A percentile compares a stretch with the other conserved stretches of the same genome.
phyloP scores from a whole-genome alignment of 2,329 filamentous ascomycete genomes.

The Setomelanomma holmii region DNA sequence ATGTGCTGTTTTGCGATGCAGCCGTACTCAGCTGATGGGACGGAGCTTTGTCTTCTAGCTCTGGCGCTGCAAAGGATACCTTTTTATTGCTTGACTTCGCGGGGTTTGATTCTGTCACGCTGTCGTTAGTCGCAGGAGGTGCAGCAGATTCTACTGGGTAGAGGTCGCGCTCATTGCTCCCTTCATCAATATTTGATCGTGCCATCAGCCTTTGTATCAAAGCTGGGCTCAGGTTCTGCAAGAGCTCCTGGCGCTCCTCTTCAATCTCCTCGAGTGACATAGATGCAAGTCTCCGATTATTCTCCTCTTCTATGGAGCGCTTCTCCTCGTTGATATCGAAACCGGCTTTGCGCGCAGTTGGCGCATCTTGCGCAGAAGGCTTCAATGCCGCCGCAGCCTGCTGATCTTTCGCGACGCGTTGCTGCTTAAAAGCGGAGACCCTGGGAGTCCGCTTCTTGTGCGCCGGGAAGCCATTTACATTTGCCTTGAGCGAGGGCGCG shows the following conservation, averaged over 20 bases:
- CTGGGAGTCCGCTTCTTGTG: slow-evolving; percentile 76
- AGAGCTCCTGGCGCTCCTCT: slow-evolving; percentile 79
- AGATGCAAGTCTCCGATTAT: slow-evolving; percentile 71
- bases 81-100: slow-evolving; percentile 33
- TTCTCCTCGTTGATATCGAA: slow-evolving; percentile 64
- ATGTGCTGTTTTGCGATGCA: background rate
- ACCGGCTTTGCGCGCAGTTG: slow-evolving; percentile 18
- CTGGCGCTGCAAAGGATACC: slow-evolving; percentile 42
- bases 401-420: slow-evolving; percentile 53
- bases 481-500: slow-evolving; percentile 65
- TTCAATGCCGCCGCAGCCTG: slow-evolving; percentile 18
- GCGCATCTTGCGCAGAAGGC: slow-evolving; percentile 15
- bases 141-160: slow-evolving; percentile 13
- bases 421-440: slow-evolving; percentile 81
- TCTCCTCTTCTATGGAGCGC: slow-evolving; percentile 81
- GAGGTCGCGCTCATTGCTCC: slow-evolving; percentile 53
- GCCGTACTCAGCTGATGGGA: slow-evolving; percentile 8
- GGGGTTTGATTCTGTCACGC: slow-evolving; percentile 12
- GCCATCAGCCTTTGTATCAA: slow-evolving; percentile 79
- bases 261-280: slow-evolving; percentile 88
- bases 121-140: slow-evolving; percentile 14
- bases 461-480: slow-evolving; percentile 79
- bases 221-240: slow-evolving; percentile 75
- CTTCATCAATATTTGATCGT: slow-evolving; percentile 77
- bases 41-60: slow-evolving; percentile 12